These are phyloP conservation scores for Glomus cerebriforme DNA, from an alignment of 192 early-diverging fungal species.

Conservation along the genomic window DNA sequence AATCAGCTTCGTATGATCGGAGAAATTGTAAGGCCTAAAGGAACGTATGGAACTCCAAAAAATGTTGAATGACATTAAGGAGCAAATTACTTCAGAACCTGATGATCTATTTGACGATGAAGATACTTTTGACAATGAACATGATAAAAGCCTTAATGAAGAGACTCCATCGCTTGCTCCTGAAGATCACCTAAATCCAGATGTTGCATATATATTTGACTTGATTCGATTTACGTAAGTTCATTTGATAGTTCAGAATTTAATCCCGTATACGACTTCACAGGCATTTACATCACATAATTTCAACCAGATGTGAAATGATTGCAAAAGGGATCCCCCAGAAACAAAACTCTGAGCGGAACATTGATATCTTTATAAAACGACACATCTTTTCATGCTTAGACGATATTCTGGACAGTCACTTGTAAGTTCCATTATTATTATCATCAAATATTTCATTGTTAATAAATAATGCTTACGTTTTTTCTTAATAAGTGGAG, in stretches of 20 bases:
- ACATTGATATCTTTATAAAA: conserved; percentile 35
- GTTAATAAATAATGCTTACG: conserved; percentile 28
- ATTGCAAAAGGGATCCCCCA: conserved; percentile 24
- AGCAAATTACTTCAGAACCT: not conserved
- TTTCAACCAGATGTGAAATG: conserved; percentile 34
- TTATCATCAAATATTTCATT: conserved; percentile 18
- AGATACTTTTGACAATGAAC: conserved; percentile 19
- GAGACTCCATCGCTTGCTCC: not conserved
- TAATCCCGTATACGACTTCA: not conserved
- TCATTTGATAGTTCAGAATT: conserved; percentile 5
- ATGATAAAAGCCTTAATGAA: conserved; percentile 1
- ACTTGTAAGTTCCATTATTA: conserved; percentile 22
- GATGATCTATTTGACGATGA: conserved; percentile 24
- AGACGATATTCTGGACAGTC: conserved; percentile 15
- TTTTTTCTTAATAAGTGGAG: conserved; percentile 31
- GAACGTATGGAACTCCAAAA: conserved; percentile 20
- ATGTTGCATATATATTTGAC: conserved; percentile 31
- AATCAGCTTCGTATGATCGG: conserved; percentile 28
- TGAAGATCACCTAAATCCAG: conserved; percentile 15
- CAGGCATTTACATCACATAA: conserved; percentile 13
- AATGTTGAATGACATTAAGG: conserved; percentile 5
- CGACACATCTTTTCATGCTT: conserved; percentile 34
- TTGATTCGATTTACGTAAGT: conserved; percentile 33
- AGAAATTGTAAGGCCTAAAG: conserved; percentile 21
- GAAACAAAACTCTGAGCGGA: conserved; percentile 21